Evolutionary conservation across 1,284 basidiomycete species (phyloP), one percentile per base, ranked within the genome.

Genomic region (Sporisorium sorghi): DNA sequence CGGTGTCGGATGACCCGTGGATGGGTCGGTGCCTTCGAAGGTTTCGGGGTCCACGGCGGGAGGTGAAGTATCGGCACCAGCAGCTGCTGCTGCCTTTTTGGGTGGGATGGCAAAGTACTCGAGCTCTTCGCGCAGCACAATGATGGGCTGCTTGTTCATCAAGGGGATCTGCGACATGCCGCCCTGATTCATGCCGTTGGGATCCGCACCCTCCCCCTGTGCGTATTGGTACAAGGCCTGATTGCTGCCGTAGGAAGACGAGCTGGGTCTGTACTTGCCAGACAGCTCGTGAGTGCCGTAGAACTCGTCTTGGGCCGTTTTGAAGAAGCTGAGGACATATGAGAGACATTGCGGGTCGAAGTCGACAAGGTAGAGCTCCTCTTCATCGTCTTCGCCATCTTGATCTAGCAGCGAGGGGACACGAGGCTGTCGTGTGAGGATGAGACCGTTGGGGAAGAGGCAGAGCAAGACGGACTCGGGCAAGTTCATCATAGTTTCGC

Each of bases 401-500:
- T 68, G 64, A 37, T 80, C 74, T 5, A 68, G 30, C 23, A 66
- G 21, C 3, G 61, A 61, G n/a, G 65, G 51, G 15, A 63, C 88
- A 17, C 90, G 89, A 62, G 90, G 91, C 80, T 95, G 93, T 70
- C 93, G 89, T 81, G 91, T 93, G 61, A 99, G 89, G 50, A 98
- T 93, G 73, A 99, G 90, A 11, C 97, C 96, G 82, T 99, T 98
- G 14, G 96, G 96, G 84, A 99, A 99, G 59, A 99, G 88, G 85
- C 96, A 98, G 50, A 99, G 88, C 63, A 99, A 87, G 48, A 99
- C 93, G 26, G 92, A 94, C 88, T 99, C 96, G 9, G 96, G 96
- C 32, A 99, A 88, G 85, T 96, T 94, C 94, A 99, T 97, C 85
- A 99, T 92, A 32, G 93, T 94, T 86, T 98, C 96, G 78, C 97